Evolutionary conservation across 2,329 filamentous ascomycete species (phyloP).

Genomic region (Fusarium palustre): DNA sequence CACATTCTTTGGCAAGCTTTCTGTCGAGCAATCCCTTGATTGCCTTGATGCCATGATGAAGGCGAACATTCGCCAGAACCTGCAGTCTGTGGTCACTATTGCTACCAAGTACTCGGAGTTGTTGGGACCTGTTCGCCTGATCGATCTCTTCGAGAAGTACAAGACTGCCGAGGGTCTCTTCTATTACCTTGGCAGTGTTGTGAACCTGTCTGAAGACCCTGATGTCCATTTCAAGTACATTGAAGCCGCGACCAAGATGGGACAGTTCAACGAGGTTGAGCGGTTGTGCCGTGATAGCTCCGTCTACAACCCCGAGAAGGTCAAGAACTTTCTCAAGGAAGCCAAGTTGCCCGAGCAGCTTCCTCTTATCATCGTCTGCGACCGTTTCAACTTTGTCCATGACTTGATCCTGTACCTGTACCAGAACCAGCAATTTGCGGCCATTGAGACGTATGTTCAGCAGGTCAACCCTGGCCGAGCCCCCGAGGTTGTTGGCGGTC

Average conservation of each 20-base stretch:
- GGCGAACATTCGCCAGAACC: constrained; percentile 94
- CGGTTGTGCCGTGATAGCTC: constrained; percentile 96
- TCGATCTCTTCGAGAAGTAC: constrained; percentile 97
- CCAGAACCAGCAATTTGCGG: constrained; percentile 99
- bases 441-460: constrained; percentile 98
- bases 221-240: constrained; percentile 99
- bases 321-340: constrained; percentile 99
- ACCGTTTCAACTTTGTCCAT: constrained; percentile 99
- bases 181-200: constrained; percentile 97
- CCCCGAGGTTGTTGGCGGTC: constrained; percentile 90
- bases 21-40: constrained; percentile 93
- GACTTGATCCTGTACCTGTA: constrained; percentile 96
- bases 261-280: constrained; percentile 95
- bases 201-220: constrained; percentile 93
- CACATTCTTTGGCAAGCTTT: constrained; percentile 92
- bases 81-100: constrained; percentile 93
- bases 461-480: constrained; percentile 92
- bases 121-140: constrained; percentile 85
- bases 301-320: constrained; percentile 90
- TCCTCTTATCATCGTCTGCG: constrained; percentile 97
- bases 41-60: constrained; percentile 97
- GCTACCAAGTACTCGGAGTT: constrained; percentile 98
- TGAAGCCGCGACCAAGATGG: constrained; percentile 93
- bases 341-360: constrained; percentile 91
- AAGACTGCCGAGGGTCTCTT: constrained; percentile 96